Evolutionary conservation across 306 rosid species (phyloP).

Genomic region (Prinsepia uniflora): DNA sequence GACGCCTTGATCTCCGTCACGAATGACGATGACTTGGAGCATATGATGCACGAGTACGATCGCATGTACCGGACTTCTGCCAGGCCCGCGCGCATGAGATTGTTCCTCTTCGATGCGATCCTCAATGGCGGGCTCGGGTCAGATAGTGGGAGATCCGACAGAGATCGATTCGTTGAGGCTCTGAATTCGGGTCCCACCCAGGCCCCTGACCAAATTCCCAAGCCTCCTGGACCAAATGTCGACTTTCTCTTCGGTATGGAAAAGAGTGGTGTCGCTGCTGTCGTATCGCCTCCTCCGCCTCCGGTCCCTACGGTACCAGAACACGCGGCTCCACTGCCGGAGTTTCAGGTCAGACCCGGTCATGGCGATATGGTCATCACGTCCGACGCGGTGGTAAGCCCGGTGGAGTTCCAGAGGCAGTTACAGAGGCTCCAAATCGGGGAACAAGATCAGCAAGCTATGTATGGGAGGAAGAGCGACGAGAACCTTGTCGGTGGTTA

Average conservation of each 20-base stretch:
- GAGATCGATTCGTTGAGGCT: slow-evolving; percentile 54
- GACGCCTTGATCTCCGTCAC: slow-evolving; percentile 89
- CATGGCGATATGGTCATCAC: slow-evolving; percentile 38
- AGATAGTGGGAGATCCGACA: slow-evolving; percentile 38
- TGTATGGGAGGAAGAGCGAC: slow-evolving; percentile 57
- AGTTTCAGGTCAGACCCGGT: slow-evolving; percentile 30
- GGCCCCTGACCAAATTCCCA: slow-evolving; percentile 30
- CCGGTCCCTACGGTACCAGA: slow-evolving; percentile 42
- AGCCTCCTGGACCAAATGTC: slow-evolving; percentile 38
- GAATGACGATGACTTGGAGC: slow-evolving; percentile 89
- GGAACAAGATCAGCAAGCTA: slow-evolving; percentile 41
- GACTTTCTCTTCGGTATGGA: slow-evolving; percentile 65
- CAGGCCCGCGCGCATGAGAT: slow-evolving; percentile 72
- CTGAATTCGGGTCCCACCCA: slow-evolving; percentile 40
- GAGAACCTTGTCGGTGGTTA: slow-evolving; percentile 44
- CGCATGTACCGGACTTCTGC: slow-evolving; percentile 71
- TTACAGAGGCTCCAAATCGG: slow-evolving; percentile 58
- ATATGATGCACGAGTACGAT: slow-evolving; percentile 96
- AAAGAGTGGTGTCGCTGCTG: slow-evolving; percentile 37
- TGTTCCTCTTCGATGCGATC: slow-evolving; percentile 48
- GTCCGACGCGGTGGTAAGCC: slow-evolving; percentile 40
- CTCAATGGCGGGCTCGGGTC: slow-evolving; percentile 32
- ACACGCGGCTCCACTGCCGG: slow-evolving; percentile 35
- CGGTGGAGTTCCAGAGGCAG: slow-evolving; percentile 63
- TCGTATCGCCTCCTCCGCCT: slow-evolving; percentile 17